A percentile compares a stretch with the other conserved stretches of the same genome.
Conservation (phyloP, 2,329 filamentous ascomycete species). For the Aspergillus fischeri region DNA sequence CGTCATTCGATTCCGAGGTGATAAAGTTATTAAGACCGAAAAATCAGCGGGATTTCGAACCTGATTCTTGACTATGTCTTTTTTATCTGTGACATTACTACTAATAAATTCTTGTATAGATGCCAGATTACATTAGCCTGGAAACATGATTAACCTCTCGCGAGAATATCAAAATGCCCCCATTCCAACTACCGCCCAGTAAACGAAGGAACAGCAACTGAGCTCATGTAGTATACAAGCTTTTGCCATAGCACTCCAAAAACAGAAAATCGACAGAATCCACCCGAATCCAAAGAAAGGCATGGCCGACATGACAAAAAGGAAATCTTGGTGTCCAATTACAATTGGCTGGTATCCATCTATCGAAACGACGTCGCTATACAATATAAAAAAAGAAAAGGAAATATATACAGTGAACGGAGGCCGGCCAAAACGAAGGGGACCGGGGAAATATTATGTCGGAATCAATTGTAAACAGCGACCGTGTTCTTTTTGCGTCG, state of each 20-base stretch:
- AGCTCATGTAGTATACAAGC: background rate
- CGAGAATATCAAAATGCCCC: background rate
- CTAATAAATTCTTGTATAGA: no score
- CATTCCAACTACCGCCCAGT: no score
- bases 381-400: background rate
- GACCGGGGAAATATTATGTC: background rate
- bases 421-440: background rate
- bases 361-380: background rate
- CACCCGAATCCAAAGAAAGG: background rate
- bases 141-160: background rate
- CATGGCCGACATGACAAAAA: background rate
- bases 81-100: background rate
- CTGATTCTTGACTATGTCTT: background rate
- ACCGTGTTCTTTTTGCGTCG: conserved; percentile 5
- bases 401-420: background rate
- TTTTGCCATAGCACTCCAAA: background rate
- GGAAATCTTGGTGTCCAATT: background rate
- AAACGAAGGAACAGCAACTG: background rate
- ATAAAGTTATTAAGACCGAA: no score
- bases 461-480: background rate
- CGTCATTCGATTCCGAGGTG: no score
- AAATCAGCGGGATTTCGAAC: no score
- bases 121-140: no score
- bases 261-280: background rate
- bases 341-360: background rate